A percentile compares a stretch with the other conserved stretches of the same genome.
Conservation (phyloP, 306 rosid species). For the Inga leiocalycina region DNA sequence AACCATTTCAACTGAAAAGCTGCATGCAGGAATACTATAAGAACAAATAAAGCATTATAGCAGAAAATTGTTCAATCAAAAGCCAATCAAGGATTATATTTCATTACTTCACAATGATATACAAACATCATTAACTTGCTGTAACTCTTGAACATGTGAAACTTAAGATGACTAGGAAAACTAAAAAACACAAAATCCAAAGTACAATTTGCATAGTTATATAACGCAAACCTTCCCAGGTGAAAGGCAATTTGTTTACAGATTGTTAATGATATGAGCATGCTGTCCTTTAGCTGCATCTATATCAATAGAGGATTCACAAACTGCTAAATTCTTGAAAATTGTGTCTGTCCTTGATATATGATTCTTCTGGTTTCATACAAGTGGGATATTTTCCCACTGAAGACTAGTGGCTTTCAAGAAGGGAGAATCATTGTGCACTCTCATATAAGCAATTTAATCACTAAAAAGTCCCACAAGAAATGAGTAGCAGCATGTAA, state of each 20-base stretch:
- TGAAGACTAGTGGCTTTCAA: not conserved
- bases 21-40: too few relatives aligned
- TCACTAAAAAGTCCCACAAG: too few relatives aligned
- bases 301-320: not conserved
- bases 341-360: not conserved
- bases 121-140: not conserved
- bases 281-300: not conserved
- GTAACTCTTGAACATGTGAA: not conserved
- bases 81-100: not conserved
- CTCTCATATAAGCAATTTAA: too few relatives aligned
- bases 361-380: not conserved
- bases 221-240: not conserved
- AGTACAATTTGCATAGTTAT: not conserved
- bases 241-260: not conserved
- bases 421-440: conserved; percentile 3
- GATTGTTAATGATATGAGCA: not conserved
- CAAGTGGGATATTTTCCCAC: not conserved
- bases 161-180: not conserved
- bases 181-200: not conserved
- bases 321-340: not conserved
- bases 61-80: not conserved
- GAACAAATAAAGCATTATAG: not conserved
- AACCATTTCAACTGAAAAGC: too few relatives aligned
- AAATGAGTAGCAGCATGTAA: too few relatives aligned
- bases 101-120: not conserved